Evolutionary conservation across 805 yeast species (phyloP), one percentile per base, ranked within the genome.

Genomic region (Yueomyces sp.): DNA sequence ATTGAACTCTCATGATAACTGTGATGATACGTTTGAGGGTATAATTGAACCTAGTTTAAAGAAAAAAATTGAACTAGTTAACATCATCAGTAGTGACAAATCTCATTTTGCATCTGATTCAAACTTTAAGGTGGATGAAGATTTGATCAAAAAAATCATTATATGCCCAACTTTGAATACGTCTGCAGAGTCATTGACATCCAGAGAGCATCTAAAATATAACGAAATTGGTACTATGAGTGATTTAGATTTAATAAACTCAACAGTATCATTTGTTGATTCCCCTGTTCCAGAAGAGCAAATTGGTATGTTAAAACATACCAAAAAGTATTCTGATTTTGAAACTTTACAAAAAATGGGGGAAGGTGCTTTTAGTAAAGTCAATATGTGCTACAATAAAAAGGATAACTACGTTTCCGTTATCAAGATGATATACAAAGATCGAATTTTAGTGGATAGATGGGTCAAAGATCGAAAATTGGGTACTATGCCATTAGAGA

Each of bases 341-440:
- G 61, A 64, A 1, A 72, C 82, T 1, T 38, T 86, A 39, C 81
- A 83, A 57, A 74, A 77, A 47, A 73, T 92, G 76, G 98, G 98
- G 0, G 88, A 83, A 58, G 98, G 98, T 32, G 96, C 97, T 0
- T 92, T 88, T 55, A 97, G 97, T 6, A 83, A 85, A 56, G 98
- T 90, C 26, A 81, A 84, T 26, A 70, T 85, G 31, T 90, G 84
- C 2, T 72, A 73, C 57, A 80, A 80, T 54, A 74, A 72, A 38
- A 67, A 70, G 19, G 87, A 81, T 50, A 62, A 63, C 2, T 78
- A 83, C 57, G 72, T 70, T 46, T 79, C 85, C 36, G 83, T 90
- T n/a, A 75, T 88, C 46, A 90, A 90, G 60, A 77, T 92, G 47
- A 92, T 90, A 37, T 81, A 84, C 56, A 90, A 90, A 55, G 94